phyloP scores from a whole-genome alignment of 177 flowering plant species.

The Vitis hybrid region DNA sequence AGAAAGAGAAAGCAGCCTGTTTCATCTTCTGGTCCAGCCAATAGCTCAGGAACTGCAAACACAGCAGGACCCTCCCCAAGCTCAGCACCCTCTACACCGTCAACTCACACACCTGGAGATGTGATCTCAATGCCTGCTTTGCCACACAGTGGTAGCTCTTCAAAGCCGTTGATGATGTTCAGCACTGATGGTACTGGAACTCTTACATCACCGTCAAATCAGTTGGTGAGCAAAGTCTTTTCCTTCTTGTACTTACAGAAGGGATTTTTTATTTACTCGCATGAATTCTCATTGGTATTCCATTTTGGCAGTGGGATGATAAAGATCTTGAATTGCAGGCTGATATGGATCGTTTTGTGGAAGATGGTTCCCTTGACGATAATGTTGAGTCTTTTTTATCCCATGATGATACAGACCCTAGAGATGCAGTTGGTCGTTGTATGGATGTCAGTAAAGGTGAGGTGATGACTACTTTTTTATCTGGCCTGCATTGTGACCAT shows the following conservation, averaged over 20 bases:
- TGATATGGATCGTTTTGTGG: slow-evolving; percentile 58
- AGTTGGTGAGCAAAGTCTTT: slow-evolving; percentile 53
- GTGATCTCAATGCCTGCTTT: slow-evolving; percentile 83
- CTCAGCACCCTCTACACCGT: slow-evolving; percentile 96
- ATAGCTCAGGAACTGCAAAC: slow-evolving; percentile 95
- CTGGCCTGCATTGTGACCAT: neutral
- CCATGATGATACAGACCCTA: slow-evolving; percentile 63
- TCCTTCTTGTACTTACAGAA: slow-evolving; percentile 4
- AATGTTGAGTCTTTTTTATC: slow-evolving; percentile 71
- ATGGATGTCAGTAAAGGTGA: slow-evolving; percentile 52
- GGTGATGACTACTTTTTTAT: neutral
- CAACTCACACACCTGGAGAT: slow-evolving; percentile 96
- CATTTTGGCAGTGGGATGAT: slow-evolving; percentile 60
- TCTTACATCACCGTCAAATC: slow-evolving; percentile 86
- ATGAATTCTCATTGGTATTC: slow-evolving; percentile 34
- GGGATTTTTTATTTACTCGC: slow-evolving; percentile 12
- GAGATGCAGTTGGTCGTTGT: slow-evolving; percentile 63
- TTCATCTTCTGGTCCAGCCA: slow-evolving; percentile 95
- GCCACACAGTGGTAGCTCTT: slow-evolving; percentile 72
- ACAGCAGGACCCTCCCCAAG: slow-evolving; percentile 96
- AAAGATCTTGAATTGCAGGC: slow-evolving; percentile 48
- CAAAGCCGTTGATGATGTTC: slow-evolving; percentile 83
- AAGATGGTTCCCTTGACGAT: slow-evolving; percentile 55
- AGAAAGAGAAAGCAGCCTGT: slow-evolving; percentile 93
- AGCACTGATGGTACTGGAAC: slow-evolving; percentile 76